These are phyloP conservation scores for Stagonosporopsis cucurbitacearum DNA, from an alignment of 2,329 filamentous ascomycete species.

Conservation along the genomic window DNA sequence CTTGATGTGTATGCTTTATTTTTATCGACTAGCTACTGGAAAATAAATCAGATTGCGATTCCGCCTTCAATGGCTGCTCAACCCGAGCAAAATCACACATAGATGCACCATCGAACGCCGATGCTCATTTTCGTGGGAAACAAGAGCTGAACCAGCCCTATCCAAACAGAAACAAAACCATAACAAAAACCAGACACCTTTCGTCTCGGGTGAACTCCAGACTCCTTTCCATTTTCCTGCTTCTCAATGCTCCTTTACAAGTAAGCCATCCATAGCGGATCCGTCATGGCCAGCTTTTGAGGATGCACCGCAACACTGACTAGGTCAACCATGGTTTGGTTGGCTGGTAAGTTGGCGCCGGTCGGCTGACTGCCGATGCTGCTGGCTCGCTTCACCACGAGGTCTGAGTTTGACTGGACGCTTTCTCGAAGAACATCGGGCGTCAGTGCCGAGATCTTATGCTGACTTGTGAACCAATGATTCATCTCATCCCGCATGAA, in stretches of 20 bases:
- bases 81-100: not conserved
- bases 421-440: conserved; percentile 77
- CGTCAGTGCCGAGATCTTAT: conserved; percentile 61
- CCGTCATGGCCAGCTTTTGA: conserved; percentile 83
- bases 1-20: not conserved
- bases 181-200: not conserved
- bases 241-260: conserved; percentile 60
- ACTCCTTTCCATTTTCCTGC: not conserved
- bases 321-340: conserved; percentile 95
- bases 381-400: conserved; percentile 88
- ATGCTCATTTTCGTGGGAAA: not conserved
- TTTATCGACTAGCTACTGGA: conserved; percentile 1
- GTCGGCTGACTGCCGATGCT: conserved; percentile 80
- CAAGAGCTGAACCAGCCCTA: not conserved
- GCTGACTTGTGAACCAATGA: conserved; percentile 88
- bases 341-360: conserved; percentile 81
- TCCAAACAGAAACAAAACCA: not conserved
- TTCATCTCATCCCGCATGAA: conserved; percentile 99
- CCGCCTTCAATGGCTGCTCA: not conserved
- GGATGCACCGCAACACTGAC: conserved; percentile 94
- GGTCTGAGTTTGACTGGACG: conserved; percentile 85
- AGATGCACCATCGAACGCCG: not conserved
- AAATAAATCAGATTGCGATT: not conserved
- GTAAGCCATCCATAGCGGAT: conserved; percentile 98
- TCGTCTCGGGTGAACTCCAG: not conserved